Percentiles rank a stretch among this genome's conserved stretches.
Conservation (phyloP, 306 rosid species). For the Lathyrus sativus region DNA sequence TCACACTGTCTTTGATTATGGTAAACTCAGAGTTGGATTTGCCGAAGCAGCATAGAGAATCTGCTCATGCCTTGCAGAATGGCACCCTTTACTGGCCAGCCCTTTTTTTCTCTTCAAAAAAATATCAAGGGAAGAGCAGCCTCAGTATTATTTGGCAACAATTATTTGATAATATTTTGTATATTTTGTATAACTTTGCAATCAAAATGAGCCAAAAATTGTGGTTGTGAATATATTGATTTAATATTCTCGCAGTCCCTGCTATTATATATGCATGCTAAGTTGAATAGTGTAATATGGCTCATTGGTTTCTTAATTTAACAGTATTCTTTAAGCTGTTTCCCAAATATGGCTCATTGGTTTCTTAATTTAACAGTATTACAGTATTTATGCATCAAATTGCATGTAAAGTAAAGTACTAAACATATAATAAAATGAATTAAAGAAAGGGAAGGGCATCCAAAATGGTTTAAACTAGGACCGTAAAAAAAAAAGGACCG, state of each 20-base stretch:
- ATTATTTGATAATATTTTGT: conserved; percentile 28
- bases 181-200: conserved; percentile 21
- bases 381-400: conserved; percentile 28
- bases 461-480: conserved; percentile 16
- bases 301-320: conserved; percentile 17
- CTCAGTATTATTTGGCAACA: conserved; percentile 8
- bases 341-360: conserved; percentile 4
- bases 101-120: neutral
- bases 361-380: conserved; percentile 18
- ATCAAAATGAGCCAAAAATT: conserved; percentile 23
- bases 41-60: conserved; percentile 74
- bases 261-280: neutral
- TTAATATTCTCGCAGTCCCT: neutral
- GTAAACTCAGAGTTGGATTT: conserved; percentile 76
- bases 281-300: conserved; percentile 31
- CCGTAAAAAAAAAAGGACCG: too few relatives aligned
- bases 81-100: neutral
- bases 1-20: conserved; percentile 85
- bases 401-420: neutral
- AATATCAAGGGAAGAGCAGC: conserved; percentile 7
- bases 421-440: conserved; percentile 6
- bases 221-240: conserved; percentile 31
- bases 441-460: neutral
- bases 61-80: neutral
- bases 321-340: conserved; percentile 14